A percentile compares a stretch with the other conserved stretches of the same genome.
Conservation (phyloP, 495 filamentous ascomycete species). For the Coniosporium apollinis region DNA sequence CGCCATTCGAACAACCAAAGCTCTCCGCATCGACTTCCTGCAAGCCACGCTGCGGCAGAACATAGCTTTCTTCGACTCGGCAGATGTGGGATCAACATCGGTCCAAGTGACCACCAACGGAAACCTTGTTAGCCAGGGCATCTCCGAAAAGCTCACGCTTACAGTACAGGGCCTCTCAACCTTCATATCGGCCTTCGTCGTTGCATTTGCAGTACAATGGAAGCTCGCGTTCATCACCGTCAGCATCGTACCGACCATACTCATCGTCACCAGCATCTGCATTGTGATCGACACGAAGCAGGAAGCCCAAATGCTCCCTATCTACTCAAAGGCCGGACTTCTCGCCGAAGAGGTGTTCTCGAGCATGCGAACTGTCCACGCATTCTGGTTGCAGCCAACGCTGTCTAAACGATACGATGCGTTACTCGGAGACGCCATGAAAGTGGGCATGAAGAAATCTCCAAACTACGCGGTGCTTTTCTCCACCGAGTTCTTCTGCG, state of each 20-base stretch:
- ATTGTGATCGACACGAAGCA: constrained; percentile 12
- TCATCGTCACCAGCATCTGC: constrained; percentile 12
- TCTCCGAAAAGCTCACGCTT: constrained; percentile 5
- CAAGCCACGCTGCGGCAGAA: constrained; percentile 15
- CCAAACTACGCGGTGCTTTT: constrained; percentile 15
- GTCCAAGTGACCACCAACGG: constrained; percentile 12
- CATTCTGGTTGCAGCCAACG: constrained; percentile 14
- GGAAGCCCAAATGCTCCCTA: constrained; percentile 10
- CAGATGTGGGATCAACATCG: constrained; percentile 2
- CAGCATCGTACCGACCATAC: constrained; percentile 13
- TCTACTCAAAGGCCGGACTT: constrained; percentile 11
- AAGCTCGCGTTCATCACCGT: constrained; percentile 13
- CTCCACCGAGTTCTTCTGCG: constrained; percentile 16
- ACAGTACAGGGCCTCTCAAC: constrained; percentile 4
- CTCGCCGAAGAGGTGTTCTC: constrained; percentile 17
- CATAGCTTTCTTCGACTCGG: constrained; percentile 18
- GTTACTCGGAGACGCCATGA: constrained; percentile 10
- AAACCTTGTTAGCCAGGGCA: constrained; percentile 6
- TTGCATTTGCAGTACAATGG: constrained; percentile 8
- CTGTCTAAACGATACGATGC: constrained; percentile 10
- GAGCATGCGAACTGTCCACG: constrained; percentile 15
- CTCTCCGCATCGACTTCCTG: constrained; percentile 16
- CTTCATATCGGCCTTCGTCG: constrained; percentile 3
- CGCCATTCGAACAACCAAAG: constrained; percentile 19
- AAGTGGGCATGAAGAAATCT: constrained; percentile 14